These are phyloP conservation scores for Talaromyces sp. DNA, from an alignment of 2,329 filamentous ascomycete genomes.

Conservation along the genomic window DNA sequence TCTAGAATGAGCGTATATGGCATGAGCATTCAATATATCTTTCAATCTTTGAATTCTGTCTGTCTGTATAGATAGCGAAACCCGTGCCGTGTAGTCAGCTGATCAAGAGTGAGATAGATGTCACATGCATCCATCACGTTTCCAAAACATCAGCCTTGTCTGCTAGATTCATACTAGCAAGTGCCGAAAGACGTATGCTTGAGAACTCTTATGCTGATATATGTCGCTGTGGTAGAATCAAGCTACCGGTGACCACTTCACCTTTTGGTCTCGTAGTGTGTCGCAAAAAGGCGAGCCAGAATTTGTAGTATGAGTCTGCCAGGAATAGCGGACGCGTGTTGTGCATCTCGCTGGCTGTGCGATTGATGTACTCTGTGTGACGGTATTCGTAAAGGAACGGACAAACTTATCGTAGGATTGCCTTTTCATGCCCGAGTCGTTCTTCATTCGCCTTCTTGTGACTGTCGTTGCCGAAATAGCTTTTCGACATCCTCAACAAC, in stretches of 20 bases:
- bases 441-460: slow-evolving; percentile 39
- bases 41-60: not conserved
- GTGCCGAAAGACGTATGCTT: not conserved
- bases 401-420: not conserved
- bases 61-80: not conserved
- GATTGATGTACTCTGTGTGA: too few species aligned
- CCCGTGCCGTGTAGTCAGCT: not conserved
- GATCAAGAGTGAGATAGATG: slow-evolving; percentile 1
- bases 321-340: not conserved
- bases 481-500: slow-evolving; percentile 56
- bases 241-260: not conserved
- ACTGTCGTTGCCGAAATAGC: slow-evolving; percentile 56
- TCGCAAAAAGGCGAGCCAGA: not conserved
- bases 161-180: not conserved
- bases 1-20: not conserved
- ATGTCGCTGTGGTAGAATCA: not conserved
- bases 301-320: not conserved
- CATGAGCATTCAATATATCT: not conserved
- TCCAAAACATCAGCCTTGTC: not conserved
- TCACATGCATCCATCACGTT: slow-evolving; percentile 13
- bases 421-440: not conserved
- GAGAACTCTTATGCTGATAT: not conserved
- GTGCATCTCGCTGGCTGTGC: not conserved
- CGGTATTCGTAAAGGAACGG: too few species aligned
- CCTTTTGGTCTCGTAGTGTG: not conserved